Base-by-base conservation (phyloP, 2,329 filamentous ascomycete species). In the Phialophora chinensis region DNA sequence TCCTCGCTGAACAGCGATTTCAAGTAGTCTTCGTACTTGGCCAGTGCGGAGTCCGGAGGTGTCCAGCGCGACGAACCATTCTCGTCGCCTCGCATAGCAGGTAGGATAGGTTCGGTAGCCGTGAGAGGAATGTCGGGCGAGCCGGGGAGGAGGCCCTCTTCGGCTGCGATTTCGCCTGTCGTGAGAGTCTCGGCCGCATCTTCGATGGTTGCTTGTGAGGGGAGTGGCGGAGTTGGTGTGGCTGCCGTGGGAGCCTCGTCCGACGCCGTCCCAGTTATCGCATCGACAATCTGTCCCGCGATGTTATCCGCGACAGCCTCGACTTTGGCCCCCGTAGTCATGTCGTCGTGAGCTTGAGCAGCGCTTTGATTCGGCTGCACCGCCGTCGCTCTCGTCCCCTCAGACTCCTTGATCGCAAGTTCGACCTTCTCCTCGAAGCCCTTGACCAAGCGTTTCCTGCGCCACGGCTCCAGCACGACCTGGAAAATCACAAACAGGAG, bases 401-500 rank as follows among this genome's bases (percentile, higher is more conserved):
- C 57, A 27, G 90, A 88, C 77, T 92, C 90, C 74, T 91, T 90
- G 60, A 91, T 77, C 1, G 88, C 88, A 72, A 86, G 85, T 69
- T 85, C 84, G 64, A 93, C 90, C 78, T 93, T 89, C 73, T 92
- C 90, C 71, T 92, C 91, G 73, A 95, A 92, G 27, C 91, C 93
- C 72, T 85, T 87, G 65, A 98, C 92, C 68, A 99, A 86, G 73
- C 92, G 84, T 75, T 83, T 85, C 73, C 95, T 84, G 72, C 93
- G 88, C 92, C 94, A 98, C 3, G 95, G 95, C 83, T 99, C 94
- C 68, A 97, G 90, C 23, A 95, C 88, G 72, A 96, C 89, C 79
- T 97, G 90, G 73, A 96, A 88, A 20, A 93, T 85, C 61, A 99
- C 79, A 75, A 99, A 92, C 55, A 99, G 80, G 68, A 98, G 77